phyloP scores from a whole-genome alignment of 1,139 yeast genomes.

The Geotrichum carabidarum region DNA sequence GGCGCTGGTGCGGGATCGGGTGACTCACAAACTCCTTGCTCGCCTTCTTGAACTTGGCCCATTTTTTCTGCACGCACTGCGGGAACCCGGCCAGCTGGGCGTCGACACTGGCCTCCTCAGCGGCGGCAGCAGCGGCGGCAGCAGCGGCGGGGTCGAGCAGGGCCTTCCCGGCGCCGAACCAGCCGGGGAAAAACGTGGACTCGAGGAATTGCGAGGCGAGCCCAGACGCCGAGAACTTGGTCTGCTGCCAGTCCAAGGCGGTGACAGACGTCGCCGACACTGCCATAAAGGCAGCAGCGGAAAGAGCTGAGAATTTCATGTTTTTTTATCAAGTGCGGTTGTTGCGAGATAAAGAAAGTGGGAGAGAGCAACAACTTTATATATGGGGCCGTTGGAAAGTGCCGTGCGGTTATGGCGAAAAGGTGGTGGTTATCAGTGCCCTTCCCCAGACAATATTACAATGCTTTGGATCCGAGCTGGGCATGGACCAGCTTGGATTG shows the following conservation, averaged over 20 bases:
- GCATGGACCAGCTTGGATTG: too few species aligned
- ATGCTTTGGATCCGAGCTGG: too few species aligned
- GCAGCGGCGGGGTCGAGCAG: neutral
- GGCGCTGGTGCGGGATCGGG: conserved; percentile 5
- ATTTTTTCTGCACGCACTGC: neutral
- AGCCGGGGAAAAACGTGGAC: neutral
- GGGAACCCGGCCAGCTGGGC: neutral
- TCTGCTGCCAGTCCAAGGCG: conserved; percentile 2
- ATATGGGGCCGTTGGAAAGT: neutral
- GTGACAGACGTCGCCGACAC: neutral
- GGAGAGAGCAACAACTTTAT: neutral
- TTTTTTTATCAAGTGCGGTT: neutral
- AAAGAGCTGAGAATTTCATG: conserved; percentile 5
- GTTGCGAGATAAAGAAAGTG: neutral
- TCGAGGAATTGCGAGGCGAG: conserved; percentile 5
- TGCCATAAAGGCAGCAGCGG: neutral
- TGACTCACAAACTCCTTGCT: neutral
- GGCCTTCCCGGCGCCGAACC: neutral
- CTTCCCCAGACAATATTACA: too few species aligned
- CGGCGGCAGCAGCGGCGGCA: too few species aligned
- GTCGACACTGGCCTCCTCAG: neutral
- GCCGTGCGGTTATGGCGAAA: too few species aligned
- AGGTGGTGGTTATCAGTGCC: too few species aligned
- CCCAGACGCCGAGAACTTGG: neutral
- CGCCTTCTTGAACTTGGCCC: neutral